Evolutionary conservation across 2,329 filamentous ascomycete genomes (phyloP).

Genomic region (Arthrobotrys musiformis): DNA sequence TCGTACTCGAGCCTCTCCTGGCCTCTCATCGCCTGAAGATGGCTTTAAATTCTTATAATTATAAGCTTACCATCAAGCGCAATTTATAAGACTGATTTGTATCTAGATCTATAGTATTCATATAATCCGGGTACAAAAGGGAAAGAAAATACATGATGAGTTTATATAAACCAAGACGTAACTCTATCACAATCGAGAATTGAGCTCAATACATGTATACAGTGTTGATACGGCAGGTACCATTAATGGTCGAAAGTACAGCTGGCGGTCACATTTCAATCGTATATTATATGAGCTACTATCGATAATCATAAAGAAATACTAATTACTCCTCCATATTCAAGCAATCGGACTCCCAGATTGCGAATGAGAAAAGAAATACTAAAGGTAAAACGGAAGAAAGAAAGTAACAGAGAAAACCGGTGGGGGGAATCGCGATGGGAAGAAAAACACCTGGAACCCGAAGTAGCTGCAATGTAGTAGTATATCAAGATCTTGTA

Average conservation of each 20-base stretch:
- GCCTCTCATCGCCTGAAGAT: too few relatives aligned
- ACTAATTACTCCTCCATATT: slow-evolving; percentile 43
- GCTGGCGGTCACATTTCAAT: slow-evolving; percentile 7
- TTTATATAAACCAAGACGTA: too few relatives aligned
- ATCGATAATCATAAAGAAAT: slow-evolving; percentile 14
- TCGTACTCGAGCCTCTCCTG: too few relatives aligned
- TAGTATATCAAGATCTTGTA: slow-evolving; percentile 23
- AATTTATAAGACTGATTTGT: too few relatives aligned
- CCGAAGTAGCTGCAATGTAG: slow-evolving; percentile 44
- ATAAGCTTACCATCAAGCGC: too few relatives aligned
- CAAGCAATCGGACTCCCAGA: slow-evolving; percentile 1
- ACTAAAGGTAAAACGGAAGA: not conserved
- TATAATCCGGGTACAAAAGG: too few relatives aligned
- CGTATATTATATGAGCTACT: slow-evolving; percentile 31
- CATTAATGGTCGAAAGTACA: not conserved
- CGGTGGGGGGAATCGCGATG: slow-evolving; percentile 42
- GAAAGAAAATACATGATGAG: too few relatives aligned
- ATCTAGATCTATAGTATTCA: too few relatives aligned
- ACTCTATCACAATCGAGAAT: too few relatives aligned
- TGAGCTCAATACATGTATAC: too few relatives aligned
- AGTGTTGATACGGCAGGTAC: too few relatives aligned
- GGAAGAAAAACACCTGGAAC: slow-evolving; percentile 43
- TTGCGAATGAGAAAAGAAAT: not conserved
- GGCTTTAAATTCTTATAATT: too few relatives aligned
- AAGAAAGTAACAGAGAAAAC: slow-evolving; percentile 4